phyloP scores from a whole-genome alignment of 2,329 filamentous ascomycete genomes.

The Lasiodiplodia hormozganensis region DNA sequence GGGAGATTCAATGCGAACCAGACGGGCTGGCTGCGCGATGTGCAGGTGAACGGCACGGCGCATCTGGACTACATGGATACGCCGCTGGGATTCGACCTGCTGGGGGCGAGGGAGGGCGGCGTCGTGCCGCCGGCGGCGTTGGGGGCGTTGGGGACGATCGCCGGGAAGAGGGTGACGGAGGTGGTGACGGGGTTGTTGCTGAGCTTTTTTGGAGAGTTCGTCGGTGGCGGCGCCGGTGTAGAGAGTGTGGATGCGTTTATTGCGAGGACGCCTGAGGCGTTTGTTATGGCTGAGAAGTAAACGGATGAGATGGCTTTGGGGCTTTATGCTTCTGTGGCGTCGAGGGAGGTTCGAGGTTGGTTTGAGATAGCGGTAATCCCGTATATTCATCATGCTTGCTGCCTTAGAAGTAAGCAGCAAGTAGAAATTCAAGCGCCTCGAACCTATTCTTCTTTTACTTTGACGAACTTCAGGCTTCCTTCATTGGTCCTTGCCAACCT shows the following conservation, averaged over 20 bases:
- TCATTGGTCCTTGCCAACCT: no score
- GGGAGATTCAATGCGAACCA: conserved; percentile 33
- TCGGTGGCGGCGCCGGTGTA: not conserved
- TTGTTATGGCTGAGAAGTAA: not conserved
- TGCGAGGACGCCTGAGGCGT: not conserved
- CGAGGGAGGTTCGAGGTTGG: no score
- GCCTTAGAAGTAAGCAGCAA: no score
- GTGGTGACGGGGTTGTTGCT: not conserved
- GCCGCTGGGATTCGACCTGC: conserved; percentile 37
- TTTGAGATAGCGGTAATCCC: no score
- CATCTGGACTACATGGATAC: conserved; percentile 39
- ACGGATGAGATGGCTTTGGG: no score
- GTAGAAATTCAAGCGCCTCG: no score
- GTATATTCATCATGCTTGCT: no score
- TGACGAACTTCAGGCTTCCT: no score
- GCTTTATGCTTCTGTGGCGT: no score
- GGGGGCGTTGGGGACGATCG: not conserved
- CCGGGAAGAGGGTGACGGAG: not conserved
- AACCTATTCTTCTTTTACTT: no score
- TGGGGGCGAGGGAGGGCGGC: conserved; percentile 33
- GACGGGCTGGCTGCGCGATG: conserved; percentile 37
- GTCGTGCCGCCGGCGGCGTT: conserved; percentile 6
- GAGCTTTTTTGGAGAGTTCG: not conserved
- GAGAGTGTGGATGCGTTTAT: not conserved
- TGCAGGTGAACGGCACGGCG: conserved; percentile 34